Base-by-base conservation (phyloP, 2,329 filamentous ascomycete genomes). In the Sporothrix pallida region DNA sequence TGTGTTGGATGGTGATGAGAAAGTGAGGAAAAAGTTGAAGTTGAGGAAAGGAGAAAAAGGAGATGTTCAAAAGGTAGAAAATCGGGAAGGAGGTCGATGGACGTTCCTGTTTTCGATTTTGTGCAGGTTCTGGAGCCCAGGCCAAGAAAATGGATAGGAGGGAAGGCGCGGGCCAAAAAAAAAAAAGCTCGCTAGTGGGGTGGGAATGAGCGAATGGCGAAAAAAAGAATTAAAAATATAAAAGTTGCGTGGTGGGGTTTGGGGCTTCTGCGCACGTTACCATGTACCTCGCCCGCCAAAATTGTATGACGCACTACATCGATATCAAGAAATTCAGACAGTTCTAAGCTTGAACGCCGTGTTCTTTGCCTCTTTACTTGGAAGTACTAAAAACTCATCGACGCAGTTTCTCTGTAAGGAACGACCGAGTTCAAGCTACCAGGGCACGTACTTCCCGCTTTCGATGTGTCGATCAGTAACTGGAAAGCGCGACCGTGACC, bases 161-260 rank as follows among this genome's bases (percentile, higher is more conserved):
- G 72, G 73, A 74, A 74, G 46, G 73, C 62, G 63, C 73, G 69
- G 46, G 50, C 50, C n/a, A 71, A 67, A 74, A 54, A 68, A 70
- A 71, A 68, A 71, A 68, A 48, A 37, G 68, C 31, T 60, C 54
- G 65, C 65, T 62, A 63, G 70, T 52, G 70, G 54, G 69, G 31
- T 37, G 31, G 68, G 54, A 50, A 68, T 50, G 48, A 70, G 67
- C 48, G 50, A 52, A 56, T 70, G 48, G 50, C 17, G 23, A 70
- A 70, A 69, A 70, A 70, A 44, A 12, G 46, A 52, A 44, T 7
- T 56, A 46, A 56, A 58, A 42, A 44, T 44, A 56, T 13, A 71
- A 62, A 58, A 58, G 54, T 26, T 50, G 20, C 20, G 46, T 72
- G 70, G 70, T 46, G 70, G 62, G 62, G 62, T 44, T 42, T 52